Conservation (phyloP, 2,329 filamentous ascomycete genomes). For the Lasiodiplodia hormozganensis region DNA sequence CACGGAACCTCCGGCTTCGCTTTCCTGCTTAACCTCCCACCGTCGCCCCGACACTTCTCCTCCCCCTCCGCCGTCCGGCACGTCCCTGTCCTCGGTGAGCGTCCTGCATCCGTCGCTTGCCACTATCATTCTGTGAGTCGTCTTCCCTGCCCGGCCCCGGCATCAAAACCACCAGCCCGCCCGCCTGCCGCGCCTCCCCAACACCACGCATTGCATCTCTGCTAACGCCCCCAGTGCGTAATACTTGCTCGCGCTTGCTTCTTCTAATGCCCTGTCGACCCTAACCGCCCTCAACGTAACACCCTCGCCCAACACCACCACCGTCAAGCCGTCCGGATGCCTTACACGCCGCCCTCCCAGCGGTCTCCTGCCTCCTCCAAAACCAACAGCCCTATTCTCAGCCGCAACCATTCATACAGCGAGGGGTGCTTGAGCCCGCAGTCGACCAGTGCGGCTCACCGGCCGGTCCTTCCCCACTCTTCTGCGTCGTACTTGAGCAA, state of each 20-base stretch:
- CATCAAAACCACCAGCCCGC: not conserved
- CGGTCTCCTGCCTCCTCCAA: slow-evolving; percentile 65
- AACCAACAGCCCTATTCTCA: slow-evolving; percentile 57
- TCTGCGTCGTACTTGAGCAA: slow-evolving; percentile 68
- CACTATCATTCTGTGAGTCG: slow-evolving; percentile 28
- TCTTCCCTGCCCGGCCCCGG: not conserved
- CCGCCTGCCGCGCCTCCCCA: not conserved
- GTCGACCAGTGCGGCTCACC: slow-evolving; percentile 43
- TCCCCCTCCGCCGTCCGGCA: not conserved
- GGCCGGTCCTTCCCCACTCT: slow-evolving; percentile 61
- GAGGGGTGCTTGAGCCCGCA: slow-evolving; percentile 40
- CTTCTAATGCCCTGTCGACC: slow-evolving; percentile 53
- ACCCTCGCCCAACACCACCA: slow-evolving; percentile 38
- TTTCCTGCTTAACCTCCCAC: slow-evolving; percentile 9
- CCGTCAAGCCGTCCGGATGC: slow-evolving; percentile 66
- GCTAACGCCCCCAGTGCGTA: slow-evolving; percentile 32
- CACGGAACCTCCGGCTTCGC: slow-evolving; percentile 26
- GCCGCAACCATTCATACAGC: slow-evolving; percentile 59
- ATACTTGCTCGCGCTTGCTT: slow-evolving; percentile 37
- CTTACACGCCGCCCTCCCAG: slow-evolving; percentile 83
- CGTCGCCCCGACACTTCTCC: slow-evolving; percentile 12
- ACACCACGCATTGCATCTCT: not conserved
- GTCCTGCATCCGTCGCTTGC: slow-evolving; percentile 18
- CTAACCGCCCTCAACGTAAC: slow-evolving; percentile 44
- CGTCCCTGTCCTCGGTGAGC: slow-evolving; percentile 8